Conservation (phyloP, 1,284 basidiomycete species). For the Sanghuangporus weigelae region DNA sequence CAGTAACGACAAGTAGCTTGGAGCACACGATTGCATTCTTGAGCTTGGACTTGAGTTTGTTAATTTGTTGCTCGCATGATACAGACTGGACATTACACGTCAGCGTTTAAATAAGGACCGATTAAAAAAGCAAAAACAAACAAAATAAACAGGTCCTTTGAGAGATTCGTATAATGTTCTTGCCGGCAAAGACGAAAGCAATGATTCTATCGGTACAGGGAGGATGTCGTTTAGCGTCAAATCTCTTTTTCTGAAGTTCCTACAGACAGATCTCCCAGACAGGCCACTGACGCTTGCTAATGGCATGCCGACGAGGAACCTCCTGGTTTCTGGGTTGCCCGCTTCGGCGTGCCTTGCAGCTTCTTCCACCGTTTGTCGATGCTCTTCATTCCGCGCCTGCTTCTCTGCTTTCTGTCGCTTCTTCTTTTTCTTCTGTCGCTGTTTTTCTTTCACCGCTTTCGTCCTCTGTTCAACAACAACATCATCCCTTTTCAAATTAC, state of each 20-base stretch:
- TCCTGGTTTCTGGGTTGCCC: neutral
- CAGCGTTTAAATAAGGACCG: neutral
- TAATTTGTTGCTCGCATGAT: neutral
- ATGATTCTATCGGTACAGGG: neutral
- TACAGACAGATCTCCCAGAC: neutral
- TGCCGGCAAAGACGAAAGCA: neutral
- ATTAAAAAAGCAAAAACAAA: neutral
- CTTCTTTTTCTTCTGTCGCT: constrained; percentile 4
- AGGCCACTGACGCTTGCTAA: neutral
- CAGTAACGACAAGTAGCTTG: neutral
- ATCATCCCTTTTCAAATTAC: neutral
- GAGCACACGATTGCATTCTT: neutral
- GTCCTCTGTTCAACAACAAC: neutral
- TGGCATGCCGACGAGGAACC: neutral
- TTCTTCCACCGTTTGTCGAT: neutral
- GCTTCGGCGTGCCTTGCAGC: neutral
- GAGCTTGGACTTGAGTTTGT: neutral
- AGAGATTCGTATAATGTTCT: neutral
- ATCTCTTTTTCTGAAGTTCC: constrained; percentile 2
- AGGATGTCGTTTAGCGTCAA: neutral
- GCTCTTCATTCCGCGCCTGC: neutral
- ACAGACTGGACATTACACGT: neutral
- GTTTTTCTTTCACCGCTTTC: neutral
- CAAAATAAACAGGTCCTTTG: constrained; percentile 1
- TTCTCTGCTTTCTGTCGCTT: neutral